Base-by-base conservation (phyloP, 345 rosid species). In the Murraya koenigii region DNA sequence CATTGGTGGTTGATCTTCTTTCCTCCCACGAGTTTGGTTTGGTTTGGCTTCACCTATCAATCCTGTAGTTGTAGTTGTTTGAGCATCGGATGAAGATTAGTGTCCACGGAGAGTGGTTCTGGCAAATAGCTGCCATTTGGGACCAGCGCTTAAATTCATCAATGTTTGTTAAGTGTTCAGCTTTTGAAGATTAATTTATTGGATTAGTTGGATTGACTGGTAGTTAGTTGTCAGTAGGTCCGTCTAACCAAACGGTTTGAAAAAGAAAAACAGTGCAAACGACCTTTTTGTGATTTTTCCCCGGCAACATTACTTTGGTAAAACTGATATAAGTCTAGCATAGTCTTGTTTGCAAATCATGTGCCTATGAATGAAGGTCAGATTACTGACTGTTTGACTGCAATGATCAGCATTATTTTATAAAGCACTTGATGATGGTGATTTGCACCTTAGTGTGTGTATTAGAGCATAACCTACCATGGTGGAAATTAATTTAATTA, bases 161-260 rank as follows among this genome's bases (percentile, higher is more conserved):
- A 6, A 44, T 23, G 25, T 71, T 49, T 8, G 63, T 63, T 70
- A 32, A 44, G 72, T 63, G 54, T 80, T 67, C 59, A 38, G 59
- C 65, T 38, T 71, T 65, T 20, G 33, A 71, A 63, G 61, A 60
- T 41, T 64, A 10, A 44, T 20, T 64, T 33, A 61, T 66, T 59
- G 35, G 69, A 71, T 80, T 80, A 20, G 75, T 78, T 66, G 81
- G 71, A 9, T 14, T 13, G 20, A 77, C 67, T 10, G 54, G 8
- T 66, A 72, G 80, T 78, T 75, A 25, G 80, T 78, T 69, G 80
- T 25, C 38, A 65, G 69, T 78, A 78, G 72, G 75, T 75, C 59
- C 68, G 75, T 79, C 59, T 68, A 72, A 72, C 82, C 66, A 71
- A 68, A 77, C 41, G 52, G 4, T 55, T 36, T 61, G 30, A 66